Base-by-base conservation (phyloP, 2,329 filamentous ascomycete genomes). In the Fusarium anguioides region DNA sequence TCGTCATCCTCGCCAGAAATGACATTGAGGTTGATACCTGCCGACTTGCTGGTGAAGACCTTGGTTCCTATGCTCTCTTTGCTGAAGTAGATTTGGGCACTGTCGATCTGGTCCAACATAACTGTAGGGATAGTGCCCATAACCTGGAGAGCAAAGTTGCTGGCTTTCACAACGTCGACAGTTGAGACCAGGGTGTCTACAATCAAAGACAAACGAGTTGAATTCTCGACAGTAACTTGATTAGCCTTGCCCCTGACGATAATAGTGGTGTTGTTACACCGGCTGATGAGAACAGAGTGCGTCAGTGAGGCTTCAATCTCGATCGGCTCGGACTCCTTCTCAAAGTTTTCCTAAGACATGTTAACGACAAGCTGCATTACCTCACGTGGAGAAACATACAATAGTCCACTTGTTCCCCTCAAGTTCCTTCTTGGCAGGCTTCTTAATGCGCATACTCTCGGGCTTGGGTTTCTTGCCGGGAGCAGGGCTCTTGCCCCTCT, bases 221-320 rank as follows among this genome's bases (percentile, higher is more conserved):
- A 95, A 81, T 97, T 97, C 81, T 98, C 96, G 71, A 98, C 87
- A 7, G 94, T 95, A 65, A 99, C 92, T n/a, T 96, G 94, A 77
- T 99, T 99, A 58, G 93, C 94, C 81, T 99, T 99, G 80, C 93
- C 94, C 75, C 88, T 91, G 75, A 99, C 83, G 71, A 96, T 91
- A 74, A 99, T 87, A 23, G 94, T 96, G 7, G 92, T 92, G 80
- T 96, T 96, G 80, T 89, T 94, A 85, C 95, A 98, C 72, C 92
- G 91, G 75, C 91, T 93, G 77, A 99, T 96, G 68, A 98, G 89
- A 67, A 99, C 89, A 3, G 94, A 97, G 68, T 99, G 96, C 42
- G 89, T 89, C 75, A 97, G 88, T 67, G 88, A 86, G 12, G 93
- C 94, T 51, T 94, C 86, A 71, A 97, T 90, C 77, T 95, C 90